These are phyloP conservation scores for Heliamphora exappendiculata DNA, from an alignment of 148 eudicot genomes.

Conservation along the genomic window DNA sequence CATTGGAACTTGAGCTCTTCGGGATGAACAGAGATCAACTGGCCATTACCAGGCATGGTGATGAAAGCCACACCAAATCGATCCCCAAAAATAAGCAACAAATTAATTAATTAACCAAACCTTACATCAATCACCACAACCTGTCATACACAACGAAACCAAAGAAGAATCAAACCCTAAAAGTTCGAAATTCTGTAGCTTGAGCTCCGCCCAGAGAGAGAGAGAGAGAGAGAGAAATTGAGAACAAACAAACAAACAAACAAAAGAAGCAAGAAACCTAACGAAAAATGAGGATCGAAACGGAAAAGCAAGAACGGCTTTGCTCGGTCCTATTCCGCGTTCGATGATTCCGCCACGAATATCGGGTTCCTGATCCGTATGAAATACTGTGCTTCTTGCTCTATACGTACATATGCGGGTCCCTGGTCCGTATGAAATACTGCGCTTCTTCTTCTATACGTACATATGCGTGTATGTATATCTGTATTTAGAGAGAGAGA, in stretches of 20 bases:
- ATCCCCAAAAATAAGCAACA: background rate
- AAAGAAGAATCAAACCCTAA: constrained; percentile 1
- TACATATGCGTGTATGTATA: too few species aligned
- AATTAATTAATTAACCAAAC: constrained; percentile 6
- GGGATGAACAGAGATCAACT: constrained; percentile 64
- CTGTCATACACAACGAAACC: background rate
- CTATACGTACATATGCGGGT: too few species aligned
- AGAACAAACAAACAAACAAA: constrained; percentile 3
- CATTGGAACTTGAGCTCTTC: constrained; percentile 74
- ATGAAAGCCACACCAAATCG: constrained; percentile 14
- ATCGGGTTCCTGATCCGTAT: too few species aligned
- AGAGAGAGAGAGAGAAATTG: background rate
- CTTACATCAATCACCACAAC: background rate
- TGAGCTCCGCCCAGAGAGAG: background rate
- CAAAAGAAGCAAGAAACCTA: constrained; percentile 4
- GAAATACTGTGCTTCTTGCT: too few species aligned
- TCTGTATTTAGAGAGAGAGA: background rate
- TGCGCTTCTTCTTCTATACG: too few species aligned
- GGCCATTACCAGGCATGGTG: constrained; percentile 39
- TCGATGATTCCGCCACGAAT: constrained; percentile 5
- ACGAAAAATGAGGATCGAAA: constrained; percentile 16
- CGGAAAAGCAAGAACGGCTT: background rate
- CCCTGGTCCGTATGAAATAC: too few species aligned
- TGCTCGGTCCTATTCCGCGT: constrained; percentile 2
- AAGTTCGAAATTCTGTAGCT: background rate